Conservation (phyloP, 2,329 filamentous ascomycete genomes). For the Aspergillus fumigatus region DNA sequence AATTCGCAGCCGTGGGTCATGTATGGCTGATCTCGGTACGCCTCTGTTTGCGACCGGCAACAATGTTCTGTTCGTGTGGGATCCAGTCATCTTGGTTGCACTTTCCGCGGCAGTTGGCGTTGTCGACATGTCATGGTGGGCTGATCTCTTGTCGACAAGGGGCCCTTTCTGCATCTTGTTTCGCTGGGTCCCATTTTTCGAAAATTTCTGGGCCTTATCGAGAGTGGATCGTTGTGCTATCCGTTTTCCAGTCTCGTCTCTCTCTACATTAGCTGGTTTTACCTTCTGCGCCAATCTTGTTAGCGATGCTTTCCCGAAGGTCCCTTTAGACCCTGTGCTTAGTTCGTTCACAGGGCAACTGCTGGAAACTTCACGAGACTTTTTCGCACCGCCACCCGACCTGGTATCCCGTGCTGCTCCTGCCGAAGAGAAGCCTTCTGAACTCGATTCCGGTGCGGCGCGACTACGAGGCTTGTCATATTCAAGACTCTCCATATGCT, state of each 20-base stretch:
- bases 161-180: conserved; percentile 18
- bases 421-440: neutral
- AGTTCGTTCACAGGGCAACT: conserved; percentile 16
- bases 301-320: conserved; percentile 24
- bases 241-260: conserved; percentile 19
- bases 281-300: conserved; percentile 33
- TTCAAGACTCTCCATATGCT: neutral
- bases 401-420: neutral
- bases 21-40: conserved; percentile 24
- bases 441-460: neutral
- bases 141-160: conserved; percentile 13
- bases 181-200: conserved; percentile 4
- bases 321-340: conserved; percentile 18
- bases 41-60: conserved; percentile 26
- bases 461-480: neutral
- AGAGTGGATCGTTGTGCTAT: conserved; percentile 14
- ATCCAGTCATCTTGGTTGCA: conserved; percentile 5
- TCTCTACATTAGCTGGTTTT: conserved; percentile 23
- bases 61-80: conserved; percentile 4
- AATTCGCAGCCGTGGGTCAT: conserved; percentile 18
- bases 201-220: conserved; percentile 6
- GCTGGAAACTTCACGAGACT: conserved; percentile 5
- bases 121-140: conserved; percentile 6
- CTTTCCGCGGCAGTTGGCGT: conserved; percentile 8
- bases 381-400: neutral